Percentiles rank a stretch among this genome's conserved stretches.
Evolutionary conservation across 2,329 filamentous ascomycete species (phyloP).

Genomic region (Botrytis deweyae): DNA sequence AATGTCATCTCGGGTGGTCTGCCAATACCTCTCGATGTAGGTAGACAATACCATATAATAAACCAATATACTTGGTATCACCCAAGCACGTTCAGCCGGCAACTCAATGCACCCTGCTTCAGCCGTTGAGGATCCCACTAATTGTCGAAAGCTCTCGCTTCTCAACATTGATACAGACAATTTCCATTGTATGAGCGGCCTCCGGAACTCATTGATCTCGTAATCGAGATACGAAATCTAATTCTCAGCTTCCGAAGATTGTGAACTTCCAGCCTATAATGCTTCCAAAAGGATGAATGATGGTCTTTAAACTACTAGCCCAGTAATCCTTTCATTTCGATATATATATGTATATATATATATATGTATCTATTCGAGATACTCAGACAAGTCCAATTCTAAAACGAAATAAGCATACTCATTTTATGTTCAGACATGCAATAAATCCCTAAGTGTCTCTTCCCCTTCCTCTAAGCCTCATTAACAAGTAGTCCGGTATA

Average conservation of each 20-base stretch:
- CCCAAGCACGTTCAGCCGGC: not conserved
- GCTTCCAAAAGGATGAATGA: fast-evolving
- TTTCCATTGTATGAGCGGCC: not conserved
- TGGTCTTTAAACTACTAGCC: not conserved
- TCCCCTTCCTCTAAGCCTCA: not conserved
- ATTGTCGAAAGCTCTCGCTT: not conserved
- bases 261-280: not conserved
- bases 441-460: not conserved
- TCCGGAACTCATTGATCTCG: not conserved
- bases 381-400: not conserved
- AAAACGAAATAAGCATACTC: not conserved
- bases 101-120: not conserved
- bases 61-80: not conserved
- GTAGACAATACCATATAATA: not conserved
- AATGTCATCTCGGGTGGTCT: not conserved
- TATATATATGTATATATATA: fast-evolving
- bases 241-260: not conserved
- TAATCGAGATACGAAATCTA: not conserved
- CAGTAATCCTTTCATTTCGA: fast-evolving
- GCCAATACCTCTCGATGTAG: not conserved
- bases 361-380: not conserved
- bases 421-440: fast-evolving
- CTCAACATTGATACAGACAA: not conserved
- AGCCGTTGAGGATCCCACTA: not conserved
- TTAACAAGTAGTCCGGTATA: not conserved